A percentile compares a stretch with the other conserved stretches of the same genome.
phyloP scores from a whole-genome alignment of 1,284 basidiomycete genomes.

The Amylostereum chailletii region DNA sequence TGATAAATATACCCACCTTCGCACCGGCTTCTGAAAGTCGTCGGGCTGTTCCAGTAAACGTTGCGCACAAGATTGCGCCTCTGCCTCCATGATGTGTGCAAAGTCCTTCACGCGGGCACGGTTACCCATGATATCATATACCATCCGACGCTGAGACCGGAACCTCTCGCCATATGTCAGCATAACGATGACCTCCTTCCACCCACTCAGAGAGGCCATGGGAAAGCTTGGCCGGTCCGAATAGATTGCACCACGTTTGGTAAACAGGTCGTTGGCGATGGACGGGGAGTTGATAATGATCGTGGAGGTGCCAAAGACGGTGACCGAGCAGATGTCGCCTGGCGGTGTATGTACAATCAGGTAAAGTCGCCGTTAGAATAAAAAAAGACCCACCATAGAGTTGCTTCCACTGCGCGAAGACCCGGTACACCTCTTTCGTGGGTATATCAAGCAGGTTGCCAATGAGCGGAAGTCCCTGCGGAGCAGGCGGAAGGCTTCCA shows the following conservation, averaged over 20 bases:
- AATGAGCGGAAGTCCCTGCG: constrained; percentile 39
- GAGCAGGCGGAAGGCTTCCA: constrained; percentile 35
- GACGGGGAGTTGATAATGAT: constrained; percentile 46
- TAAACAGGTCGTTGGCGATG: constrained; percentile 44
- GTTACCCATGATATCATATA: too few relatives aligned
- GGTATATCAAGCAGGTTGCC: constrained; percentile 52
- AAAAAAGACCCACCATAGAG: constrained; percentile 11
- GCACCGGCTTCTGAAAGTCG: too few relatives aligned
- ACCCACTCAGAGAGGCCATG: constrained; percentile 5
- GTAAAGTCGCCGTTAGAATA: too few relatives aligned
- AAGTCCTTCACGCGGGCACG: too few relatives aligned
- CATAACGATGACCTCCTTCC: too few relatives aligned
- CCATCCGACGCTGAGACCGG: too few relatives aligned
- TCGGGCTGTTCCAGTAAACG: too few relatives aligned
- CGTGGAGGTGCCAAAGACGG: constrained; percentile 45
- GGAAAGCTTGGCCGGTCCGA: constrained; percentile 45
- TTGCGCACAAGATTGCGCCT: too few relatives aligned
- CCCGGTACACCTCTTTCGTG: constrained; percentile 42
- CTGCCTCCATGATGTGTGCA: too few relatives aligned
- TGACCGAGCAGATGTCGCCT: constrained; percentile 17
- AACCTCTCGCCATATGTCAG: too few relatives aligned
- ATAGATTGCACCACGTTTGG: constrained; percentile 52
- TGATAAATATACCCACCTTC: too few relatives aligned
- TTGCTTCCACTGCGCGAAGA: constrained; percentile 47
- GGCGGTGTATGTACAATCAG: too few relatives aligned